Evolutionary conservation across 2,329 filamentous ascomycete genomes (phyloP).

Genomic region (Nectriaceae sp.): DNA sequence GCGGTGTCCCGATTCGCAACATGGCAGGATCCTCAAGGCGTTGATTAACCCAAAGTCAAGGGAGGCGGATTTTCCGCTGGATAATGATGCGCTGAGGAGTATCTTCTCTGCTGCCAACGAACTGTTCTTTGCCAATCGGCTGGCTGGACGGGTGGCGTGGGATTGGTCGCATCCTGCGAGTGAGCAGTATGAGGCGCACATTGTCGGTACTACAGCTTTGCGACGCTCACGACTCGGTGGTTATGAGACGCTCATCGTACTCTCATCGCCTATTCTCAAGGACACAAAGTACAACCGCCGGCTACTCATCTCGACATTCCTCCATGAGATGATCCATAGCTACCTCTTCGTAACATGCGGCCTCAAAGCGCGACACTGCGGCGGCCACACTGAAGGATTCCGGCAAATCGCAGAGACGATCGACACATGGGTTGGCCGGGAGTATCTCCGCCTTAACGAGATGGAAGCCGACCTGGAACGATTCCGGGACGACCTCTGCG

Average conservation of each 20-base stretch:
- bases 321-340: slow-evolving; percentile 69
- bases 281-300: slow-evolving; percentile 58
- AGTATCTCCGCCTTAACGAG: slow-evolving; percentile 55
- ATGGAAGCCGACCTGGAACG: slow-evolving; percentile 63
- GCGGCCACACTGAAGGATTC: slow-evolving; percentile 64
- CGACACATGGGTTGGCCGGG: slow-evolving; percentile 60
- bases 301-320: slow-evolving; percentile 63
- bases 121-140: slow-evolving; percentile 60
- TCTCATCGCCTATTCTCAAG: slow-evolving; percentile 61
- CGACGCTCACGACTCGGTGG: slow-evolving; percentile 49
- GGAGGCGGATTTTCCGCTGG: slow-evolving; percentile 52
- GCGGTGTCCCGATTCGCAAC: slow-evolving; percentile 50
- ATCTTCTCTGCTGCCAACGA: slow-evolving; percentile 64
- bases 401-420: slow-evolving; percentile 59
- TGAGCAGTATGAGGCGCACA: slow-evolving; percentile 52
- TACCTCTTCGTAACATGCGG: slow-evolving; percentile 66
- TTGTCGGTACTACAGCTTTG: slow-evolving; percentile 65
- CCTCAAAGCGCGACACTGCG: slow-evolving; percentile 54
- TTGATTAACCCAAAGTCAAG: slow-evolving; percentile 54
- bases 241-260: slow-evolving; percentile 63
- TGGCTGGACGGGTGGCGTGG: slow-evolving; percentile 61
- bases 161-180: slow-evolving; percentile 58
- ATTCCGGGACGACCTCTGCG: slow-evolving; percentile 41
- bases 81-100: slow-evolving; percentile 57
- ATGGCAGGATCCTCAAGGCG: slow-evolving; percentile 58